Evolutionary conservation across 306 rosid genomes (phyloP).

Genomic region (Vigna trinervia): DNA sequence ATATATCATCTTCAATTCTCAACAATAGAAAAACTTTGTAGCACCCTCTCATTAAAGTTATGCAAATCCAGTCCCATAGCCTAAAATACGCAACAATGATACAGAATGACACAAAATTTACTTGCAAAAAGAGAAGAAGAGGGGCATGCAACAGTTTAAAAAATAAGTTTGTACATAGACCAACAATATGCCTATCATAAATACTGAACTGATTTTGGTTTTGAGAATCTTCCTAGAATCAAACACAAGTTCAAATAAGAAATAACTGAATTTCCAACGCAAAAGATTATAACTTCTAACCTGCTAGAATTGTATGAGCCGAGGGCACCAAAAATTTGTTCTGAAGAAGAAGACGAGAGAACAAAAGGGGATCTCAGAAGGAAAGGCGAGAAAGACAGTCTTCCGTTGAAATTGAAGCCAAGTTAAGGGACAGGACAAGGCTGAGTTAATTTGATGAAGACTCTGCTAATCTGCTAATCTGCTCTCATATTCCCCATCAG

Average conservation of each 20-base stretch:
- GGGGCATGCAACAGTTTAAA: background rate
- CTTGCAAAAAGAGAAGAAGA: background rate
- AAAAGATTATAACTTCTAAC: conserved; percentile 45
- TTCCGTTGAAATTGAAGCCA: conserved; percentile 13
- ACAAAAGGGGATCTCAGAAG: conserved; percentile 36
- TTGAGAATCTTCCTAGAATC: conserved; percentile 11
- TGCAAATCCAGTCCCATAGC: background rate
- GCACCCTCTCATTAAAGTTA: conserved; percentile 6
- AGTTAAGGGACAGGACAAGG: conserved; percentile 45
- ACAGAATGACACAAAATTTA: conserved; percentile 5
- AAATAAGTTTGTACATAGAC: background rate
- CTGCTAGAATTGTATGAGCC: conserved; percentile 39
- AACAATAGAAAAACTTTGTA: conserved; percentile 1
- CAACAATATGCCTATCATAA: background rate
- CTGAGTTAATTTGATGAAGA: conserved; percentile 50
- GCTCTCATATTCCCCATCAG: conserved; percentile 80
- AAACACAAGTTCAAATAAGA: background rate
- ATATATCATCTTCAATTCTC: conserved; percentile 18
- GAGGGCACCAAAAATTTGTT: conserved; percentile 25
- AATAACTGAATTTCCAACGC: conserved; percentile 25
- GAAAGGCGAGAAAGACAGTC: conserved; percentile 35
- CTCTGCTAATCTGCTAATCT: conserved; percentile 60
- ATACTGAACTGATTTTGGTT: conserved; percentile 2
- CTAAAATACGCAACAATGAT: background rate
- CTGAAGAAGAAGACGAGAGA: conserved; percentile 46